phyloP scores from a whole-genome alignment of 106 monocot genomes.

The Ottelia alismoides region DNA sequence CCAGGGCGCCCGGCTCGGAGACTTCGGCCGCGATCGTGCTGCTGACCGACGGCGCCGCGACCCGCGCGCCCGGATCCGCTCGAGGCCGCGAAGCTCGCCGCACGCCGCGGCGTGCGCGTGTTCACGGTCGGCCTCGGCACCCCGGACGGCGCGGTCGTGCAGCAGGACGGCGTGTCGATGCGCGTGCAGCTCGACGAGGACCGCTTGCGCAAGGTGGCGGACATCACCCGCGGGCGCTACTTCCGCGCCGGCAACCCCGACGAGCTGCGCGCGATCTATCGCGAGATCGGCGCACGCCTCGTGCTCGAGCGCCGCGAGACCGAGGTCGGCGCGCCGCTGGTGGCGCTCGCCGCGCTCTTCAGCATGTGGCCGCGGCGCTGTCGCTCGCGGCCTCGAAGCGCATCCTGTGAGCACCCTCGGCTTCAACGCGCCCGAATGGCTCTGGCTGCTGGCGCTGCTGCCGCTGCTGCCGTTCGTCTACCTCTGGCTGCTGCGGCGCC shows the following conservation, averaged over 20 bases:
- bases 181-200: not conserved
- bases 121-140: not conserved
- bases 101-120: not conserved
- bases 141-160: not conserved
- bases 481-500: too few species aligned
- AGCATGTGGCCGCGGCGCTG: too few species aligned
- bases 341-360: too few species aligned
- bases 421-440: too few species aligned
- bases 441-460: too few species aligned
- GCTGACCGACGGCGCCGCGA: not conserved
- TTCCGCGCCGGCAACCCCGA: not conserved
- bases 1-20: too few species aligned
- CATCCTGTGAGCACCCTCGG: too few species aligned
- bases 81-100: not conserved
- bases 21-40: not conserved
- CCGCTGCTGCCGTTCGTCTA: too few species aligned
- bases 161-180: not conserved
- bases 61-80: not conserved
- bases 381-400: too few species aligned
- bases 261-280: not conserved
- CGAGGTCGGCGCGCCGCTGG: not conserved
- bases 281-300: not conserved
- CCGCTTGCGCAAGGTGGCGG: not conserved
- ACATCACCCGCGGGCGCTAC: not conserved
- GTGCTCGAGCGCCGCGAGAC: not conserved